A percentile compares a stretch with the other conserved stretches of the same genome.
Conservation (phyloP, 2,329 filamentous ascomycete species). For the Pseudocercospora eumusae region DNA sequence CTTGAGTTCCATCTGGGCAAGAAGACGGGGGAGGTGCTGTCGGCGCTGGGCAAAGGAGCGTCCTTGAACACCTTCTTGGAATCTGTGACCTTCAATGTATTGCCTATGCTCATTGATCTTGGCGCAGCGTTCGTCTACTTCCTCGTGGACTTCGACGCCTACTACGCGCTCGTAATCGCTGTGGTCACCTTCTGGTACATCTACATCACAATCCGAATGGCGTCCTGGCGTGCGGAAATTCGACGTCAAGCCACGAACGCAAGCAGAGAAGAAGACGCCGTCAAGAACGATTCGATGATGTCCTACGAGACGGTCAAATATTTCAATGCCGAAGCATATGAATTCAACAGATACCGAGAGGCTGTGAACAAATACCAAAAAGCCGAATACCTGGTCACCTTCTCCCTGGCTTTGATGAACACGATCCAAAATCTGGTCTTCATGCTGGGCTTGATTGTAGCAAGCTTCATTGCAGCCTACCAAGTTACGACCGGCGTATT, state of each 20-base stretch:
- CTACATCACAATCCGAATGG: slow-evolving; percentile 94
- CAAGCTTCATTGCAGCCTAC: slow-evolving; percentile 68
- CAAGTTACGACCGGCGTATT: slow-evolving; percentile 64
- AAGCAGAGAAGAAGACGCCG: slow-evolving; percentile 90
- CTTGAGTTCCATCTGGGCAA: slow-evolving; percentile 96
- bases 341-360: slow-evolving; percentile 59
- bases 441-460: slow-evolving; percentile 65
- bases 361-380: slow-evolving; percentile 60
- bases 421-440: slow-evolving; percentile 66
- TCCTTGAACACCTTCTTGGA: slow-evolving; percentile 97
- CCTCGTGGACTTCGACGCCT: slow-evolving; percentile 74
- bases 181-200: slow-evolving; percentile 95
- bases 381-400: slow-evolving; percentile 59
- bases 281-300: slow-evolving; percentile 98
- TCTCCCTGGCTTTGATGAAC: slow-evolving; percentile 61
- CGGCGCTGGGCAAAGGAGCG: slow-evolving; percentile 91
- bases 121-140: slow-evolving; percentile 83
- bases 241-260: slow-evolving; percentile 93
- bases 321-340: slow-evolving; percentile 62
- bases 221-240: slow-evolving; percentile 86
- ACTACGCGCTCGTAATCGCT: slow-evolving; percentile 86
- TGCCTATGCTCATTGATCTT: slow-evolving; percentile 92
- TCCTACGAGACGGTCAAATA: slow-evolving; percentile 85
- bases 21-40: slow-evolving; percentile 92
- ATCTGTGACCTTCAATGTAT: slow-evolving; percentile 91